Evolutionary conservation across 1,284 basidiomycete species (phyloP).

Genomic region (Amylostereum areolatum): DNA sequence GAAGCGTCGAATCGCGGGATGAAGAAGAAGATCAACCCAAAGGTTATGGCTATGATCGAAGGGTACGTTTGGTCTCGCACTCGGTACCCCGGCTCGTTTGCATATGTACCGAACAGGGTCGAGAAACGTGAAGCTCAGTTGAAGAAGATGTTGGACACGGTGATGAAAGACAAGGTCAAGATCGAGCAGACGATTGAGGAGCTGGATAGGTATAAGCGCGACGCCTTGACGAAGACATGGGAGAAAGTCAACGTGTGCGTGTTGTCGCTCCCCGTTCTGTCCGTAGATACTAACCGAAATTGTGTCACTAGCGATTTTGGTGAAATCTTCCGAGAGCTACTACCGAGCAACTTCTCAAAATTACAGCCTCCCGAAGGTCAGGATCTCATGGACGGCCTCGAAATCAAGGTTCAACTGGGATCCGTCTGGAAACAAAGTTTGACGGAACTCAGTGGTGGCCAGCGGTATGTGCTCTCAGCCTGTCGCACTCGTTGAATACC

Average conservation of each 20-base stretch:
- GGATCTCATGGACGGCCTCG: constrained; percentile 91
- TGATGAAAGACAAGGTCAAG: constrained; percentile 92
- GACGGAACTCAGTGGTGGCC: constrained; percentile 95
- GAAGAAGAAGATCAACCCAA: constrained; percentile 95
- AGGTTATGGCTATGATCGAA: constrained; percentile 96
- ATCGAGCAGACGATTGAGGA: constrained; percentile 94
- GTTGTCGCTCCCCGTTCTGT: neutral
- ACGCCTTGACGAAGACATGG: constrained; percentile 93
- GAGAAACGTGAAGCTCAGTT: constrained; percentile 90
- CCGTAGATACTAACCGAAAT: neutral
- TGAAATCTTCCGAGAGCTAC: constrained; percentile 90
- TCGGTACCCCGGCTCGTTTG: neutral
- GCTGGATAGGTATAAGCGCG: constrained; percentile 91
- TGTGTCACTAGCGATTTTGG: constrained; percentile 78
- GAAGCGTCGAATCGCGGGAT: constrained; percentile 79
- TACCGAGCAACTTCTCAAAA: constrained; percentile 97
- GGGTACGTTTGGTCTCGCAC: constrained; percentile 43
- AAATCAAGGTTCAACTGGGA: constrained; percentile 95
- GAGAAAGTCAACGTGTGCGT: constrained; percentile 87
- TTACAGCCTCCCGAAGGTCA: constrained; percentile 91
- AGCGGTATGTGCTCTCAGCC: constrained; percentile 58
- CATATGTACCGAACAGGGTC: constrained; percentile 47
- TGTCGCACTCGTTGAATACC: neutral
- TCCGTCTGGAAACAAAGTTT: constrained; percentile 96
- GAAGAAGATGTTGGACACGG: constrained; percentile 86